Percentiles rank a stretch among this genome's conserved stretches.
Conservation (phyloP, 176 grass and related monocot species). For the Bonia amplexicaulis region DNA sequence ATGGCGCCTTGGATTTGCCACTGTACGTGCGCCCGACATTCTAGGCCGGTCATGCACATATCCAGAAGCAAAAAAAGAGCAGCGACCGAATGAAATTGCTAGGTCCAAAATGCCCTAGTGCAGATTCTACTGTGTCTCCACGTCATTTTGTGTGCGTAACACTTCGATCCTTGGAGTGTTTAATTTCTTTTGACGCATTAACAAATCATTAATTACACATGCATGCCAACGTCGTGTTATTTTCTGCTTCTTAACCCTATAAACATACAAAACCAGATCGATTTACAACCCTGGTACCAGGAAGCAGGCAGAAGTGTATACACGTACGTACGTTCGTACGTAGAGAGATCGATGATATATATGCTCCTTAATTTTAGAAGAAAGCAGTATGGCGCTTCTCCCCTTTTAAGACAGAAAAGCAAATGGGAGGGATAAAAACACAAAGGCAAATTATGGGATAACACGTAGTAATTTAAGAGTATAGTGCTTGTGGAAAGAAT, state of each 20-base stretch:
- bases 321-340: not conserved
- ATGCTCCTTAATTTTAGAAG: conserved; percentile 41
- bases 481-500: conserved; percentile 38
- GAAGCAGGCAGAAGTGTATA: not conserved
- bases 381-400: conserved; percentile 27
- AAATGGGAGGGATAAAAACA: conserved; percentile 9
- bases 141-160: not conserved
- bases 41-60: not conserved
- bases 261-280: no score
- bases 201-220: not conserved
- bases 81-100: not conserved
- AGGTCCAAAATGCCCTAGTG: not conserved
- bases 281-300: no score
- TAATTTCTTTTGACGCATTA: not conserved
- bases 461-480: conserved; percentile 18
- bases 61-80: not conserved
- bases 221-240: not conserved
- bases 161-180: not conserved
- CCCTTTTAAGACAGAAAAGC: conserved; percentile 35
- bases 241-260: not conserved
- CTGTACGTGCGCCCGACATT: not conserved
- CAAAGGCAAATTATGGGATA: conserved; percentile 38
- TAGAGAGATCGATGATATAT: not conserved
- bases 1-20: conserved; percentile 7
- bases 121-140: not conserved